Evolutionary conservation across 163 green algal genomes (phyloP).

Genomic region (Chlamydomonas reinhardtii): DNA sequence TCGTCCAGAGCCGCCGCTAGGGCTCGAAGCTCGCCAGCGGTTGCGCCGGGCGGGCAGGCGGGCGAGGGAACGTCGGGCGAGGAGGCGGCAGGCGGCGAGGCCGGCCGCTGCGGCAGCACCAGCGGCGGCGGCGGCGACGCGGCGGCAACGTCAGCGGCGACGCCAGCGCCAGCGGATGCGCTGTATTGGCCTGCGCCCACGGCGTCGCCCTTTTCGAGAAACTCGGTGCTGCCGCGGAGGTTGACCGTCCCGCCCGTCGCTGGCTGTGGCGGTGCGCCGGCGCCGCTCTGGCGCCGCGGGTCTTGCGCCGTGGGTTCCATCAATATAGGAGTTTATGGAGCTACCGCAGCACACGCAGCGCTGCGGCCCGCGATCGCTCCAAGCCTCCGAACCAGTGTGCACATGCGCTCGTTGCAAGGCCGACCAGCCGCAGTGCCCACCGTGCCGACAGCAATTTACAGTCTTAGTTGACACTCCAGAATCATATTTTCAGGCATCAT

Average conservation of each 20-base stretch:
- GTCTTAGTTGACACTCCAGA: too few relatives aligned
- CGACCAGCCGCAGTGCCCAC: too few relatives aligned
- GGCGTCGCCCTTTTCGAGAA: slow-evolving; percentile 13
- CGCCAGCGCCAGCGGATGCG: background rate
- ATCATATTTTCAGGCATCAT: too few relatives aligned
- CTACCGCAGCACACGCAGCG: too few relatives aligned
- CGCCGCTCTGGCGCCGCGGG: background rate
- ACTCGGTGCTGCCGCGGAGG: slow-evolving; percentile 12
- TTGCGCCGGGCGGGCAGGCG: background rate
- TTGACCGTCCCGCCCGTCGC: too few relatives aligned
- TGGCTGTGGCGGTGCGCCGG: background rate
- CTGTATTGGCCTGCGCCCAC: slow-evolving; percentile 19
- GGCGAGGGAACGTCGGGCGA: background rate
- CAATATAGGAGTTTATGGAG: too few relatives aligned
- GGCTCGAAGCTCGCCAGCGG: slow-evolving; percentile 13
- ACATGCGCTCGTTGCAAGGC: too few relatives aligned
- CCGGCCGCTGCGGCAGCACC: background rate
- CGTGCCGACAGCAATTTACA: too few relatives aligned
- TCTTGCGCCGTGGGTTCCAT: background rate
- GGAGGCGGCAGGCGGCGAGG: background rate
- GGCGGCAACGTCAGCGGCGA: too few relatives aligned
- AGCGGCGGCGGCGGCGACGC: background rate
- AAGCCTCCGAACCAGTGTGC: too few relatives aligned
- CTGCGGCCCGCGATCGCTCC: too few relatives aligned
- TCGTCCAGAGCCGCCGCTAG: slow-evolving; percentile 23